Evolutionary conservation across 306 rosid species (phyloP).

Genomic region (Acacia melanoxylon): DNA sequence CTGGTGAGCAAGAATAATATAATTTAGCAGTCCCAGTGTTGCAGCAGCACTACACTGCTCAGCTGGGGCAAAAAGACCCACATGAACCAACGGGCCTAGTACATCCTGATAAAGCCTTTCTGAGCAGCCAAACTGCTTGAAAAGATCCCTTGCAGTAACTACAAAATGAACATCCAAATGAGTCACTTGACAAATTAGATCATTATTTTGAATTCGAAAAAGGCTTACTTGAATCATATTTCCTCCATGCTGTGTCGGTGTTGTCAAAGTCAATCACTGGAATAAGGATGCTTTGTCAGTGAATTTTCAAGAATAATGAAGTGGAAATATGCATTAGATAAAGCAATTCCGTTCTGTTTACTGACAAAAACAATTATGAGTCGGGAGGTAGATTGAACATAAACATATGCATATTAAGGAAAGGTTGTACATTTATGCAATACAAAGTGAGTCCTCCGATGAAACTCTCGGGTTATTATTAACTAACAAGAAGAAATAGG

Average conservation of each 20-base stretch:
- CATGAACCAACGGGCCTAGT: slow-evolving; percentile 56
- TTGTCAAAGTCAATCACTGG: slow-evolving; percentile 64
- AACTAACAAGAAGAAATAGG: background rate
- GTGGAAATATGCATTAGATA: background rate
- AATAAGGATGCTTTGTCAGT: slow-evolving; percentile 14
- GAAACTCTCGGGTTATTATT: background rate
- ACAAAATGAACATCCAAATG: slow-evolving; percentile 37
- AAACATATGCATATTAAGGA: background rate
- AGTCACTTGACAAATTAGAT: slow-evolving; percentile 13
- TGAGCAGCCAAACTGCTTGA: slow-evolving; percentile 55
- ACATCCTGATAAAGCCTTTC: slow-evolving; percentile 50
- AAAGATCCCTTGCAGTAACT: slow-evolving; percentile 66
- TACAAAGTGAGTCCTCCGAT: background rate
- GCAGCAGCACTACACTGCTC: slow-evolving; percentile 71
- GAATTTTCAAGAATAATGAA: background rate
- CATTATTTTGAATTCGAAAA: background rate
- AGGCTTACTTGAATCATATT: slow-evolving; percentile 54
- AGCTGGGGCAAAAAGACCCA: slow-evolving; percentile 54
- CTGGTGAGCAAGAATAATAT: slow-evolving; percentile 54
- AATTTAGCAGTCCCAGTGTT: slow-evolving; percentile 48
- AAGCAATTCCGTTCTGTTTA: background rate
- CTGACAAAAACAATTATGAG: background rate
- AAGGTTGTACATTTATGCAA: background rate
- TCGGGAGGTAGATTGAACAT: background rate
- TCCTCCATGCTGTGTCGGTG: slow-evolving; percentile 55